Conservation (phyloP, 2,329 filamentous ascomycete genomes). For the Hypoxylon sp. region DNA sequence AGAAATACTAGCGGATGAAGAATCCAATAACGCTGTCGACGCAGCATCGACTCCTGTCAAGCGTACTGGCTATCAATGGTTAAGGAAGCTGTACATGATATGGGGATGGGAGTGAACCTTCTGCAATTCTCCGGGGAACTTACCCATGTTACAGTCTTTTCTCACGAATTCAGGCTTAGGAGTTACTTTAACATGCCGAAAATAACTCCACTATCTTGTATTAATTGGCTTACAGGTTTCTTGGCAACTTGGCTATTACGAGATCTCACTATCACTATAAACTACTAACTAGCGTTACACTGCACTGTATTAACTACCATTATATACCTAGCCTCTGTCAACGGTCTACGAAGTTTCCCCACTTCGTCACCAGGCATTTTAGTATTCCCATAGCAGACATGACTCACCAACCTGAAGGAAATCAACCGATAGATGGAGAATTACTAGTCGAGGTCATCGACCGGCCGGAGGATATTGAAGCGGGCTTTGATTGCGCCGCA, state of each 20-base stretch:
- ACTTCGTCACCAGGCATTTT: conserved; percentile 8
- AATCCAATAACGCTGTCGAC: conserved; percentile 9
- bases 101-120: conserved; percentile 37
- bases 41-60: background rate
- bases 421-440: conserved; percentile 20
- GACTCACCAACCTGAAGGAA: conserved; percentile 6
- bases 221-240: background rate
- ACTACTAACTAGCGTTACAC: conserved; percentile 5
- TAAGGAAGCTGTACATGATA: conserved; percentile 24
- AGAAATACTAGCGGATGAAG: conserved; percentile 30
- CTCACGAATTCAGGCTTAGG: background rate
- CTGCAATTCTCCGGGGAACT: background rate
- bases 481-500: conserved; percentile 53
- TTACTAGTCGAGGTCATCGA: conserved; percentile 47
- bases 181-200: background rate
- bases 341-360: conserved; percentile 14
- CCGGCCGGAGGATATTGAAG: conserved; percentile 44
- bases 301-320: conserved; percentile 6
- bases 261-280: conserved; percentile 8
- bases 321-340: background rate
- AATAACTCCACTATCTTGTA: background rate
- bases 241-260: conserved; percentile 22
- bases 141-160: no score
- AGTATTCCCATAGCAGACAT: conserved; percentile 12
- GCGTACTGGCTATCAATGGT: conserved; percentile 7